These are phyloP conservation scores for Phlyctochytrium bullatum DNA, from an alignment of 192 early-diverging fungal genomes.

Conservation along the genomic window DNA sequence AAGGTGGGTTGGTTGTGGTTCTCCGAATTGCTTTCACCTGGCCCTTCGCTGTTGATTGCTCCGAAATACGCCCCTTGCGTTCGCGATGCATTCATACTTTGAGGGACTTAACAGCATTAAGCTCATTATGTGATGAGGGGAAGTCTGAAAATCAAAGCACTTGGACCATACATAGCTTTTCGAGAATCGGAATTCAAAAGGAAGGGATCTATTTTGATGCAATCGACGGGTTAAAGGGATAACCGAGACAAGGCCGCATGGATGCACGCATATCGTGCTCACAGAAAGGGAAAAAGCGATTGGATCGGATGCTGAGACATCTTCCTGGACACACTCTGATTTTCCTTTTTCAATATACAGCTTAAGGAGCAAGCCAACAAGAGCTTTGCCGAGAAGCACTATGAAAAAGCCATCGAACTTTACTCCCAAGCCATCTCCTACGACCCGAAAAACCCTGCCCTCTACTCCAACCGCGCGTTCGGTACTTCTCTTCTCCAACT, in stretches of 20 bases:
- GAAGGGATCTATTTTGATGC: too few species aligned
- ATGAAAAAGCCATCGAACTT: constrained; percentile 82
- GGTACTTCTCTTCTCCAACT: constrained; percentile 19
- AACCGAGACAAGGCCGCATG: not conserved
- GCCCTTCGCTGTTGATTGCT: too few species aligned
- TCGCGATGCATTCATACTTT: too few species aligned
- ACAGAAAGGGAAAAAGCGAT: not conserved
- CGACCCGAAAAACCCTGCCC: constrained; percentile 80
- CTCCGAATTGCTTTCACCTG: too few species aligned
- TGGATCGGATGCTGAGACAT: not conserved
- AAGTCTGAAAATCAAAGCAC: too few species aligned
- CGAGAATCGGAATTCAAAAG: too few species aligned
- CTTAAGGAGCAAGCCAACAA: constrained; percentile 70
- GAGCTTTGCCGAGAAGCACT: constrained; percentile 67
- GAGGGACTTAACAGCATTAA: too few species aligned
- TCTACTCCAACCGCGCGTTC: constrained; percentile 91
- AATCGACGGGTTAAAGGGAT: too few species aligned
- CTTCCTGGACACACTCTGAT: not conserved
- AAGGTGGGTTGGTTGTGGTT: constrained; percentile 21
- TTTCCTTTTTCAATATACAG: constrained; percentile 1
- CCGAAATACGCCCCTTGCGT: too few species aligned
- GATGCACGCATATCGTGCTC: not conserved
- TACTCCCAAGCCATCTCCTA: constrained; percentile 86
- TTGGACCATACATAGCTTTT: too few species aligned
- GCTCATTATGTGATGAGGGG: too few species aligned